These are phyloP conservation scores for Tilletia walkeri DNA, from an alignment of 1,284 basidiomycete genomes.

Conservation along the genomic window DNA sequence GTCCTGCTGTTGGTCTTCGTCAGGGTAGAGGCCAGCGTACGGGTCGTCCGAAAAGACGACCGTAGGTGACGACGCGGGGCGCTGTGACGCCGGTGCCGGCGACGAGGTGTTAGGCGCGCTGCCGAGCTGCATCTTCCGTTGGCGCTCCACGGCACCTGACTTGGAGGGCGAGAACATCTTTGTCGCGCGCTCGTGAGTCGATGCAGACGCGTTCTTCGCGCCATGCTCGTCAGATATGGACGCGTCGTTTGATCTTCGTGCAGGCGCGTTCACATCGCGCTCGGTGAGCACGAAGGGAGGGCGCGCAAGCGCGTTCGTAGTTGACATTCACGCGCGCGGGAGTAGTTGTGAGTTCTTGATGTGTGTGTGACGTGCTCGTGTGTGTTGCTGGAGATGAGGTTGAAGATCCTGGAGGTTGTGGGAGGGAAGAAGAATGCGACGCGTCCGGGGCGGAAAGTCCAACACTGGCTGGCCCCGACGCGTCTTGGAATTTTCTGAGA, in stretches of 20 bases:
- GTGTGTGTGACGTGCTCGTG: not conserved
- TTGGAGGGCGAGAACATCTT: not conserved
- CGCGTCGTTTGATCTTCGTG: not conserved
- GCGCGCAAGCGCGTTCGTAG: constrained; percentile 29
- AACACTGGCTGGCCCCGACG: constrained; percentile 20
- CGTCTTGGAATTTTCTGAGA: not conserved
- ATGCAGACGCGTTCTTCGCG: not conserved
- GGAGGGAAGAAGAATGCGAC: constrained; percentile 8
- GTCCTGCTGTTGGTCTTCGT: too few relatives aligned
- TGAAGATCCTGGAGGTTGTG: too few relatives aligned
- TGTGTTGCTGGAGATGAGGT: not conserved
- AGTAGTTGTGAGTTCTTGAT: not conserved
- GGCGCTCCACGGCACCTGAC: not conserved
- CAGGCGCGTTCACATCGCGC: constrained; percentile 4
- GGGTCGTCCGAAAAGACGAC: constrained; percentile 2
- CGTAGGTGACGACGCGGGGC: not conserved
- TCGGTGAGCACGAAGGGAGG: constrained; percentile 61
- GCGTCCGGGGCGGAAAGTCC: not conserved
- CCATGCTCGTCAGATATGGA: not conserved
- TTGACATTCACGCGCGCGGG: not conserved
- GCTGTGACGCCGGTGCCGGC: not conserved
- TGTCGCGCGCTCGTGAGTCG: not conserved
- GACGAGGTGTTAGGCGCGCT: too few relatives aligned
- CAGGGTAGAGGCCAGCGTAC: not conserved
- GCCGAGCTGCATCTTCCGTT: not conserved